A percentile compares a stretch with the other conserved stretches of the same genome.
phyloP scores from a whole-genome alignment of 140 eudicot species.

The Bidens hawaiensis region DNA sequence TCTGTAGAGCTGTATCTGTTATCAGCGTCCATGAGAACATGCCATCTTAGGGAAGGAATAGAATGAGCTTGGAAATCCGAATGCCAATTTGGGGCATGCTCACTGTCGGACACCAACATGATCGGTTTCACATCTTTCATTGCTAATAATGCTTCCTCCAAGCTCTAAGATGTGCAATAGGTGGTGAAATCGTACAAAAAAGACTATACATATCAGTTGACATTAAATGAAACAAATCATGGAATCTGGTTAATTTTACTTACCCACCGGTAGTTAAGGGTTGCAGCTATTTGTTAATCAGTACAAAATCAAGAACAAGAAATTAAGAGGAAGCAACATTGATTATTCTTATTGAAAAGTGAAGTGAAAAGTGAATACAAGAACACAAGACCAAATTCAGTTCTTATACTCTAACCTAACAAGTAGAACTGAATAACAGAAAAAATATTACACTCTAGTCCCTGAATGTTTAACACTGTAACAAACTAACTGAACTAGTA shows the following conservation, averaged over 20 bases:
- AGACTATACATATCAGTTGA: neutral
- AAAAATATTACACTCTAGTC: too few species aligned
- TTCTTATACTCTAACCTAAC: too few species aligned
- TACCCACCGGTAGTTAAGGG: slow-evolving; percentile 94
- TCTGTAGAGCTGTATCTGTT: slow-evolving; percentile 8
- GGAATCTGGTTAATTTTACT: neutral
- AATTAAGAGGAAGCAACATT: too few species aligned
- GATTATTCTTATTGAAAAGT: too few species aligned
- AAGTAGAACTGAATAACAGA: too few species aligned
- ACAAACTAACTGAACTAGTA: too few species aligned
- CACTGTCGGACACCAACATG: slow-evolving; percentile 54
- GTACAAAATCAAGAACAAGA: too few species aligned
- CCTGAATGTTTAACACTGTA: too few species aligned
- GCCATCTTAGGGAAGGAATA: slow-evolving; percentile 56
- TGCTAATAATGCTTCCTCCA: slow-evolving; percentile 70
- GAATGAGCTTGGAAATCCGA: slow-evolving; percentile 39
- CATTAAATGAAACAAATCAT: neutral
- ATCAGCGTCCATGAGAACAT: slow-evolving; percentile 38
- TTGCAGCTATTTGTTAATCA: slow-evolving; percentile 57
- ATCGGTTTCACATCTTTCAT: slow-evolving; percentile 64
- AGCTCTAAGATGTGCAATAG: slow-evolving; percentile 37
- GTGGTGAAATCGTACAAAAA: slow-evolving; percentile 14
- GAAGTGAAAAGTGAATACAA: too few species aligned
- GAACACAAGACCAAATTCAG: too few species aligned
- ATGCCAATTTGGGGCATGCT: slow-evolving; percentile 46